These are phyloP conservation scores for Diplodia seriata DNA, from an alignment of 2,329 filamentous ascomycete species.

Conservation along the genomic window DNA sequence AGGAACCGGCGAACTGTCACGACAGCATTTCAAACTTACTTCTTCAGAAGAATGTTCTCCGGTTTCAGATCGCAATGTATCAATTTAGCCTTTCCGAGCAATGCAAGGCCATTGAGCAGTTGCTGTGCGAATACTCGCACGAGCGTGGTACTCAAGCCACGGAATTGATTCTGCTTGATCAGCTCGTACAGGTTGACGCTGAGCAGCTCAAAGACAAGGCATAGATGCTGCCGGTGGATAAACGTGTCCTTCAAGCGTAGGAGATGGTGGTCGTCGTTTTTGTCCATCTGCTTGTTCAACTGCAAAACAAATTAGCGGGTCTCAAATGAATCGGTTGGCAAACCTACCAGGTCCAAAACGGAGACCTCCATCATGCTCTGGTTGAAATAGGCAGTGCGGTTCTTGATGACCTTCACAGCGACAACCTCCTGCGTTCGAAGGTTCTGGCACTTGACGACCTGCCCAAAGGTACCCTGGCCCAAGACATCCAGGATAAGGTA, in stretches of 20 bases:
- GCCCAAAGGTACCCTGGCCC: constrained; percentile 96
- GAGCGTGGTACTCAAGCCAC: constrained; percentile 92
- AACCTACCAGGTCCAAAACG: constrained; percentile 84
- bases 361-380: constrained; percentile 99
- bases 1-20: constrained; percentile 10
- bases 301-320: constrained; percentile 46
- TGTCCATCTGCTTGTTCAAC: constrained; percentile 98
- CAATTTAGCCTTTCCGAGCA: constrained; percentile 93
- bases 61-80: constrained; percentile 99
- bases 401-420: constrained; percentile 98
- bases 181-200: constrained; percentile 98
- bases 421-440: constrained; percentile 98
- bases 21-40: constrained; percentile 58
- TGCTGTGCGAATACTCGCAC: constrained; percentile 98
- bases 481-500: constrained; percentile 97
- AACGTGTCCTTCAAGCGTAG: constrained; percentile 96
- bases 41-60: constrained; percentile 97
- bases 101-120: constrained; percentile 85
- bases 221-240: constrained; percentile 96
- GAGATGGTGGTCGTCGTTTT: constrained; percentile 97
- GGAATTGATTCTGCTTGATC: constrained; percentile 99
- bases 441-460: constrained; percentile 99
- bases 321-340: neutral
- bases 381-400: constrained; percentile 98
- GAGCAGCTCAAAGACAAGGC: constrained; percentile 88